These are phyloP conservation scores for Aspergillus fructus DNA, from an alignment of 2,329 filamentous ascomycete genomes.

Conservation along the genomic window DNA sequence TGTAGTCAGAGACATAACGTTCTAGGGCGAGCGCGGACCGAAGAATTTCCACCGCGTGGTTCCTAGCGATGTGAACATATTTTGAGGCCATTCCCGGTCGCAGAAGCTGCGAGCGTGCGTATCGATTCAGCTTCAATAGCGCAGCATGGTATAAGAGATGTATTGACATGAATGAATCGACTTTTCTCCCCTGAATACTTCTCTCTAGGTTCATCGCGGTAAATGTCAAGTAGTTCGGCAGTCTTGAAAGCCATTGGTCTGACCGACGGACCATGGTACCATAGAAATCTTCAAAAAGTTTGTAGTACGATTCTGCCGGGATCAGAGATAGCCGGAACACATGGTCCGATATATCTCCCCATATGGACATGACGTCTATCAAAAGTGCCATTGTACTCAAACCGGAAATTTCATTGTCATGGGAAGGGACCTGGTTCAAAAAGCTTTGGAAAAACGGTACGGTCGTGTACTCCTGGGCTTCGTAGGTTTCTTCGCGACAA, in stretches of 20 bases:
- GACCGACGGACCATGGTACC: constrained; percentile 53
- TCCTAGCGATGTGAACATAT: constrained; percentile 50
- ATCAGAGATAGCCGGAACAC: constrained; percentile 55
- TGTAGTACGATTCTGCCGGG: constrained; percentile 43
- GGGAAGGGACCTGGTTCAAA: constrained; percentile 41
- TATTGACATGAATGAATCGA: constrained; percentile 62
- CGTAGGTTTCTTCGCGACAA: constrained; percentile 60
- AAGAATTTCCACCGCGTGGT: constrained; percentile 55
- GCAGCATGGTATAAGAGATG: constrained; percentile 67
- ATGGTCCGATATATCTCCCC: constrained; percentile 63
- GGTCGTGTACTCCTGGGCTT: constrained; percentile 57
- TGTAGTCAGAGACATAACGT: constrained; percentile 24
- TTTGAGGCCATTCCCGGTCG: constrained; percentile 43
- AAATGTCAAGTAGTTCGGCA: constrained; percentile 58
- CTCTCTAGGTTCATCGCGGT: constrained; percentile 58
- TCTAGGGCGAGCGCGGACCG: constrained; percentile 38
- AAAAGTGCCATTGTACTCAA: constrained; percentile 60
- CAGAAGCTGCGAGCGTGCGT: constrained; percentile 50
- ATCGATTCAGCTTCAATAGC: constrained; percentile 64
- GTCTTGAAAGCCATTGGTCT: constrained; percentile 57
- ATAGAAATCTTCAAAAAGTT: constrained; percentile 53
- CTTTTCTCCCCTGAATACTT: constrained; percentile 53
- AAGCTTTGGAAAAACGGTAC: constrained; percentile 62
- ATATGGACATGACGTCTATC: constrained; percentile 63
- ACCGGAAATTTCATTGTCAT: constrained; percentile 38